Conservation (phyloP, 441 rosid species). For the Populus trichocarpa region DNA sequence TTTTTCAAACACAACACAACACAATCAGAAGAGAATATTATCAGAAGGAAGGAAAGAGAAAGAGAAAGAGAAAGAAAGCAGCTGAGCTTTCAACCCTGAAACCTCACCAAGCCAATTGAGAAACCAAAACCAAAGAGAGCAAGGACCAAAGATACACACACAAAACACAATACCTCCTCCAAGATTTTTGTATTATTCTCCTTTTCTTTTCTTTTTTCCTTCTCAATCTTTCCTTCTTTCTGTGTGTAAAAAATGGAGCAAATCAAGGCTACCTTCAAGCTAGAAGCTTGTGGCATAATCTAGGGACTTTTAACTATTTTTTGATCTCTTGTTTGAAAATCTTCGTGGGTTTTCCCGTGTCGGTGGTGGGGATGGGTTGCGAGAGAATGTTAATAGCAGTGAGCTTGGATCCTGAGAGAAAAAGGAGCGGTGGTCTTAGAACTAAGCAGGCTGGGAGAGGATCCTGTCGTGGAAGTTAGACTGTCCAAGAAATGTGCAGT, state of each 20-base stretch:
- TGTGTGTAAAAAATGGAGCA: slow-evolving; percentile 51
- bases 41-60: background rate
- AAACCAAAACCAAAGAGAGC: background rate
- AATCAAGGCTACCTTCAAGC: slow-evolving; percentile 56
- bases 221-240: background rate
- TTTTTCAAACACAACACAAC: background rate
- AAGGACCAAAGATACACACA: background rate
- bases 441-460: slow-evolving; percentile 98
- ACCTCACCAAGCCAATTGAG: slow-evolving; percentile 3
- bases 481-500: background rate
- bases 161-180: background rate
- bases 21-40: background rate
- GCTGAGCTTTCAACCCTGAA: background rate
- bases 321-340: background rate
- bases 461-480: slow-evolving; percentile 98
- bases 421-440: slow-evolving; percentile 87
- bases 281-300: slow-evolving; percentile 73
- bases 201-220: background rate
- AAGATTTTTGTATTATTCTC: background rate
- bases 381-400: slow-evolving; percentile 51
- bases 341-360: background rate
- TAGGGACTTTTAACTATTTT: slow-evolving; percentile 19
- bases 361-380: slow-evolving; percentile 19
- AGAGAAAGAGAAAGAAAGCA: background rate
- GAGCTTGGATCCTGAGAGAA: slow-evolving; percentile 94